Evolutionary conservation across 2,329 filamentous ascomycete genomes (phyloP).

Genomic region (Magnaporthiopsis incrustans): DNA sequence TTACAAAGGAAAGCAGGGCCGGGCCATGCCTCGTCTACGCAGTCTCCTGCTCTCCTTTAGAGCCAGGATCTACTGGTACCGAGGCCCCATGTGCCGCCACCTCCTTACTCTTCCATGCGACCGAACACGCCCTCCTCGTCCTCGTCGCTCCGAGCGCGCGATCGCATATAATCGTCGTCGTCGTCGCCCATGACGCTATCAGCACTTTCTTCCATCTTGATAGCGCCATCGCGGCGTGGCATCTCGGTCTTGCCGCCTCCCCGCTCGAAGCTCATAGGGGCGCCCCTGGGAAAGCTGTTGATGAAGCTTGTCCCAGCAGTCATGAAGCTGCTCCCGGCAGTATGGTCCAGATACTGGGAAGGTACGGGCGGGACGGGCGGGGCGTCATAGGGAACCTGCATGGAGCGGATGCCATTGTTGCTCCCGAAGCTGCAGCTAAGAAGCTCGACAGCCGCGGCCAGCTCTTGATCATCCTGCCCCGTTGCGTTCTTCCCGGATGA

Average conservation of each 20-base stretch:
- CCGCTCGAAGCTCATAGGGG: constrained; percentile 59
- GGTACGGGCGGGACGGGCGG: constrained; percentile 86
- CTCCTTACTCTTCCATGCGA: constrained; percentile 76
- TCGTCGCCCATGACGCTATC: constrained; percentile 59
- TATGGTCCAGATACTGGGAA: constrained; percentile 61
- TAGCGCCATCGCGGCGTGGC: constrained; percentile 44
- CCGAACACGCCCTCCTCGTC: constrained; percentile 96
- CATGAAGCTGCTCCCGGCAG: constrained; percentile 48
- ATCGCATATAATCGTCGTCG: constrained; percentile 54
- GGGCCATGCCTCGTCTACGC: constrained; percentile 8
- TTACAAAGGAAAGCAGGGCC: constrained; percentile 40
- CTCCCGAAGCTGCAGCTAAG: constrained; percentile 89
- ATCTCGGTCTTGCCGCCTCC: constrained; percentile 27
- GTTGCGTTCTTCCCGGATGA: constrained; percentile 71
- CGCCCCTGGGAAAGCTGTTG: constrained; percentile 52
- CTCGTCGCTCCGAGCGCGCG: constrained; percentile 66
- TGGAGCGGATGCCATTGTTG: constrained; percentile 54
- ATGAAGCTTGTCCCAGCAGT: constrained; percentile 53
- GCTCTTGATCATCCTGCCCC: constrained; percentile 75
- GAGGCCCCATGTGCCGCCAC: not conserved
- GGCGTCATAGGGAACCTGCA: constrained; percentile 59
- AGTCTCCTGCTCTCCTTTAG: not conserved
- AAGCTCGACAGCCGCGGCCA: constrained; percentile 84
- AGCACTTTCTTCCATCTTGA: constrained; percentile 60
- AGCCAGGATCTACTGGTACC: not conserved